phyloP scores from a whole-genome alignment of 495 filamentous ascomycete species.

The Penicillium odoratum region DNA sequence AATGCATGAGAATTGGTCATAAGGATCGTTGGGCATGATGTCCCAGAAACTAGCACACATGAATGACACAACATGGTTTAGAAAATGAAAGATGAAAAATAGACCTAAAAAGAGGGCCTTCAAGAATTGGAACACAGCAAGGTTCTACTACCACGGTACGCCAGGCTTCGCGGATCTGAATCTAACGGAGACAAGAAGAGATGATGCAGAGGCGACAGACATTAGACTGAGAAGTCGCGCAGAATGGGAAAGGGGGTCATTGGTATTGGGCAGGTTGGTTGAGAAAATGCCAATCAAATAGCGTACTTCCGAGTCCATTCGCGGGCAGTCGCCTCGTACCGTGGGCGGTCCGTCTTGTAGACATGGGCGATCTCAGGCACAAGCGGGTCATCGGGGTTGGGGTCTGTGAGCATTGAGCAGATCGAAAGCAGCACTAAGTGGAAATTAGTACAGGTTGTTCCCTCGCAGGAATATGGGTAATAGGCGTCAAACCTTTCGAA shows the following conservation, averaged over 20 bases:
- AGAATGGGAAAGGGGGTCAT: constrained; percentile 9
- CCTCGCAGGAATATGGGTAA: not conserved
- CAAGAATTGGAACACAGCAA: constrained; percentile 18
- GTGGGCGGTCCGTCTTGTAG: constrained; percentile 96
- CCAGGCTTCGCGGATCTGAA: constrained; percentile 45
- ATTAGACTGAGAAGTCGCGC: constrained; percentile 27
- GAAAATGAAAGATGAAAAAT: constrained; percentile 26
- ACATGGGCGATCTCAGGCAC: constrained; percentile 99
- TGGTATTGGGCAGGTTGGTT: constrained; percentile 23
- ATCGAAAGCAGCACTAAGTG: constrained; percentile 87
- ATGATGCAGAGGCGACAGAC: constrained; percentile 36
- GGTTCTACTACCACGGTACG: constrained; percentile 51
- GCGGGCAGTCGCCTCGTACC: constrained; percentile 94
- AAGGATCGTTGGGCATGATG: constrained; percentile 48
- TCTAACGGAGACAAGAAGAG: constrained; percentile 37
- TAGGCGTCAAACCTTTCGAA: constrained; percentile 76
- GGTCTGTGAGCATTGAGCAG: constrained; percentile 99
- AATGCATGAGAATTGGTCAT: constrained; percentile 47
- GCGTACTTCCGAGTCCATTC: constrained; percentile 99
- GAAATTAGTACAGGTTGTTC: not conserved
- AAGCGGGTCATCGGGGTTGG: constrained; percentile 97
- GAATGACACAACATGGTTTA: constrained; percentile 10
- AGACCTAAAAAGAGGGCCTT: constrained; percentile 12
- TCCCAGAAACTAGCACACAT: constrained; percentile 28
- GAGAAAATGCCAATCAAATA: constrained; percentile 52